Evolutionary conservation across 2,329 filamentous ascomycete genomes (phyloP), one percentile per base, ranked within the genome.

Genomic region (Phialemoniopsis sp.): DNA sequence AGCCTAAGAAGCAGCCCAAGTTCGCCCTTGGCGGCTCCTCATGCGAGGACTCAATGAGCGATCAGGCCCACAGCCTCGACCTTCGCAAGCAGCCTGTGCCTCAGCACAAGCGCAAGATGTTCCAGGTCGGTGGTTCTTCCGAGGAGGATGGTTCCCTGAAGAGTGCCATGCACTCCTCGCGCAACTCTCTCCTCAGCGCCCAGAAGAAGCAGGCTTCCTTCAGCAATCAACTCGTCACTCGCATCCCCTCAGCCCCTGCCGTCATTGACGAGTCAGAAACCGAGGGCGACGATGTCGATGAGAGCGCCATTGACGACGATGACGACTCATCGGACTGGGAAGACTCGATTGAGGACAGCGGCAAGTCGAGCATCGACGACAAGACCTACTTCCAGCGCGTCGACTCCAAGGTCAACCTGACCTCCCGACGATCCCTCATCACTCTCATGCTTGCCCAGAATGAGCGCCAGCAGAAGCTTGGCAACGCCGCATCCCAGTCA

Each of bases 301-400:
- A 93, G 67, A 91, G 87, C 55, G 88, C 87, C 39, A 90, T 93
- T 40, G 82, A 85, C 38, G 81, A 85, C 37, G 82, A 86, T 39
- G 79, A 81, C n/a, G 73, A 78, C 44, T 72, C 60, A 42, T 78
- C 64, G 36, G 78, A 79, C 39, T 77, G 78, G 69, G 73, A 84
- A 54, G 71, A 78, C 53, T 88, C 84, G 0, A 79, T 87, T 16
- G 86, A 87, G 45, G 87, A 94, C 51, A 93, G 86, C 57, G 86
- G 83, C 41, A 85, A 87, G 50, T 87, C 87, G 2, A 94, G 87
- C 57, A 75, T 89, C 37, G 87, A 93, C 45, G 85, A 93, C 44
- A 82, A 80, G 54, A 76, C 80, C 15, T 73, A 89, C 52, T 98
- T 98, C 74, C 82, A 90, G 61, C 85, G 93, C 8, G 89, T 97